Evolutionary conservation across 1,284 basidiomycete genomes (phyloP).

Genomic region (Meripilus lineatus): DNA sequence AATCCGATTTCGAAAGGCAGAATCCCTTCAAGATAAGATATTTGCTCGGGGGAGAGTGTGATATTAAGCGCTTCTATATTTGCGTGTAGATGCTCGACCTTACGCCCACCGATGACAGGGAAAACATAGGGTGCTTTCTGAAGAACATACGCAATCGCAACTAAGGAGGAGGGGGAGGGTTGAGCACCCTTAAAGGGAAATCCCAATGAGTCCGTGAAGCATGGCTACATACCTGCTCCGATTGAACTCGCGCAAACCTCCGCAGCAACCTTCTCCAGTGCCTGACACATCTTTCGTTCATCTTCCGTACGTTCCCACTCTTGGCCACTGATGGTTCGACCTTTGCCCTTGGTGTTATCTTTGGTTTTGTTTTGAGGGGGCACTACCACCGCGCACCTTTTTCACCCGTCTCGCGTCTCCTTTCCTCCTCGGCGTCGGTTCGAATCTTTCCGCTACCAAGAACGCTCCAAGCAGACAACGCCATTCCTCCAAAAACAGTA

Average conservation of each 20-base stretch:
- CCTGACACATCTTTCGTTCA: conserved; percentile 22
- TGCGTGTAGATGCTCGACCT: conserved; percentile 39
- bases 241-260: conserved; percentile 18
- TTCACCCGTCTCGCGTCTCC: conserved; percentile 33
- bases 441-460: conserved; percentile 40
- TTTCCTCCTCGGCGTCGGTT: conserved; percentile 39
- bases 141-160: conserved; percentile 43
- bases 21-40: conserved; percentile 35
- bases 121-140: conserved; percentile 40
- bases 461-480: conserved; percentile 44
- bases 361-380: neutral
- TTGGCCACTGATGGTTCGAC: neutral
- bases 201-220: too few species aligned
- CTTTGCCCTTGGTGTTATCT: neutral
- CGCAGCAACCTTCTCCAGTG: conserved; percentile 15
- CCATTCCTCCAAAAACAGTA: conserved; percentile 28
- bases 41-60: conserved; percentile 34
- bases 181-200: too few species aligned
- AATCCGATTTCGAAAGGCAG: conserved; percentile 38
- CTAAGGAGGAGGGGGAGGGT: conserved; percentile 11
- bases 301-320: conserved; percentile 27
- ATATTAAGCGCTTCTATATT: conserved; percentile 43
- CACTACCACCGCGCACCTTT: conserved; percentile 15
- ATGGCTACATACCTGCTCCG: too few species aligned
- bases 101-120: conserved; percentile 40